Conservation (phyloP, 2,329 filamentous ascomycete species). For the Colletotrichum caudatum region DNA sequence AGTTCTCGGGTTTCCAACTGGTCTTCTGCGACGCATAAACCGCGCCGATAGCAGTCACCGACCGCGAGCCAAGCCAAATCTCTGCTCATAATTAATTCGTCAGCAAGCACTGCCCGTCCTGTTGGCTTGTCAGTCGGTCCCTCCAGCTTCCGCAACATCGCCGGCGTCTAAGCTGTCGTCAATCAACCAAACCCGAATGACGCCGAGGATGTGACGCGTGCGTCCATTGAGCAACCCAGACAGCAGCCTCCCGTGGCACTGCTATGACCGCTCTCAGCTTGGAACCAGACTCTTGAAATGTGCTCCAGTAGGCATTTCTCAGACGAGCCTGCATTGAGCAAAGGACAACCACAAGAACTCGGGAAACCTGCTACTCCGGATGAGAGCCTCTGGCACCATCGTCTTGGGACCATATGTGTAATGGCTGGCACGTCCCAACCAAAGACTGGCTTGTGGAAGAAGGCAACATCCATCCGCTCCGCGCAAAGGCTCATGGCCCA, state of each 20-base stretch:
- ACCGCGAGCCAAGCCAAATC: slow-evolving; percentile 23
- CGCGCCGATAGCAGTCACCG: not conserved
- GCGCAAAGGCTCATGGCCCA: not conserved
- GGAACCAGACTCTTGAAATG: not conserved
- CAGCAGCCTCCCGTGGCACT: slow-evolving; percentile 1
- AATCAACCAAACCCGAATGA: not conserved
- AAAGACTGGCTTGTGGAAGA: not conserved
- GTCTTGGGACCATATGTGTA: not conserved
- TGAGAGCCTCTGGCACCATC: not conserved
- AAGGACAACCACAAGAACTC: not conserved
- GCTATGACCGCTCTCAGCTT: not conserved
- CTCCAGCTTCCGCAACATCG: slow-evolving; percentile 22
- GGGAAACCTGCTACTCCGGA: not conserved
- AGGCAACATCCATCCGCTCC: not conserved
- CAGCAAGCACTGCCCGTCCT: slow-evolving; percentile 1
- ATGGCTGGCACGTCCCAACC: not conserved
- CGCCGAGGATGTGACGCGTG: not conserved
- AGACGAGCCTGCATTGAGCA: not conserved
- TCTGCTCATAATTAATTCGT: slow-evolving; percentile 14
- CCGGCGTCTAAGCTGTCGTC: not conserved
- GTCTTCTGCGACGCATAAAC: slow-evolving; percentile 29
- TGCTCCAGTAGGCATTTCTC: not conserved
- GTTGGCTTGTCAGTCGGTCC: slow-evolving; percentile 13
- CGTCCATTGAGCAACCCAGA: not conserved
- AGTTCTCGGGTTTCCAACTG: slow-evolving; percentile 5